Evolutionary conservation across 169 alveolate genomes (phyloP).

Genomic region (Plasmodium cynomolgi): DNA sequence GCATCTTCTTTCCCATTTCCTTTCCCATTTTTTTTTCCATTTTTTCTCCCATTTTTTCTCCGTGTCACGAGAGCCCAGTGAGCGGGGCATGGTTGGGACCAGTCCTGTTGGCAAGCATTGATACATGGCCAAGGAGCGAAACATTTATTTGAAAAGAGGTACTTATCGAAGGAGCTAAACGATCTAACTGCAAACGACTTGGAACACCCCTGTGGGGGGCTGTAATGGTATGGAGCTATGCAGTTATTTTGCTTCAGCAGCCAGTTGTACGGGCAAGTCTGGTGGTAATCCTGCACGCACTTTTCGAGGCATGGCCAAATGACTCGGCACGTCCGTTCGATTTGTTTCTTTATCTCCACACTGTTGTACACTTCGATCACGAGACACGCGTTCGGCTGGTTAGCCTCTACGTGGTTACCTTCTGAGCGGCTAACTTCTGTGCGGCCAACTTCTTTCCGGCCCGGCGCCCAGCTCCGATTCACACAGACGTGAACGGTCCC

Average conservation of each 20-base stretch:
- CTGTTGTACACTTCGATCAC: slow-evolving; percentile 60
- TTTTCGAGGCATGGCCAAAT: slow-evolving; percentile 66
- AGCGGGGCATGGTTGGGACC: slow-evolving; percentile 51
- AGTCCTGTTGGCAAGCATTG: slow-evolving; percentile 80
- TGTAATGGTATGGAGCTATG: slow-evolving; percentile 79
- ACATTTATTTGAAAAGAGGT: slow-evolving; percentile 76
- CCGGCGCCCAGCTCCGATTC: slow-evolving; percentile 11
- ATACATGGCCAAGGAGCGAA: slow-evolving; percentile 84
- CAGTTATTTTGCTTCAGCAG: slow-evolving; percentile 67
- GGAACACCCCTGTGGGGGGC: slow-evolving; percentile 79
- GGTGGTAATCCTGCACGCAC: slow-evolving; percentile 72
- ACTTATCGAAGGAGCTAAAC: slow-evolving; percentile 69
- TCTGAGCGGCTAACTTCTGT: neutral
- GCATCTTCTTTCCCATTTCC: neutral
- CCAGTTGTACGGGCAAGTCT: slow-evolving; percentile 82
- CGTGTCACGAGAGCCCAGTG: neutral
- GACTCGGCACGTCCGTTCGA: slow-evolving; percentile 41
- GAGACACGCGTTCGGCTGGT: neutral
- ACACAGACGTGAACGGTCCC: slow-evolving; percentile 28
- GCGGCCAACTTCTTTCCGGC: neutral
- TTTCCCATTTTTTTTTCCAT: neutral
- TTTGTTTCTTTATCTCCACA: slow-evolving; percentile 21
- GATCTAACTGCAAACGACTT: slow-evolving; percentile 38
- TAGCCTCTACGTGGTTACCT: no score
- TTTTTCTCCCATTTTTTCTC: neutral